A percentile compares a stretch with the other conserved stretches of the same genome.
These are phyloP conservation scores for Boletellus sp. DNA, from an alignment of 768 basidiomycete species.

Conservation along the genomic window DNA sequence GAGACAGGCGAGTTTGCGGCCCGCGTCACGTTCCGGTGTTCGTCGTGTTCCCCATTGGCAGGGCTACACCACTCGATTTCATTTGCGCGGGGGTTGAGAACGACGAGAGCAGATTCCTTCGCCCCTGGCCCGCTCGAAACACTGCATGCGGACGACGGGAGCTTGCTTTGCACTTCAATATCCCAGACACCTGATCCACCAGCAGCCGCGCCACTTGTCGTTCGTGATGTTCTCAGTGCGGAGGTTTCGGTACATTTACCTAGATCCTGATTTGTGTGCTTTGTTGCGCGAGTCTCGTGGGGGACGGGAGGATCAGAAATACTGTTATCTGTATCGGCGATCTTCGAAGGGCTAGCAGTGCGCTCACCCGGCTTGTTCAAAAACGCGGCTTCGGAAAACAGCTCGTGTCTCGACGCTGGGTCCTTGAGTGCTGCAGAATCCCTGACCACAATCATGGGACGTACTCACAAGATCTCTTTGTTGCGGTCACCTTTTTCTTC, in stretches of 20 bases:
- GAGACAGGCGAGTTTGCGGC: not conserved
- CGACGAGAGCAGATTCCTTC: slow-evolving; percentile 25
- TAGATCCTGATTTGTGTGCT: slow-evolving; percentile 1
- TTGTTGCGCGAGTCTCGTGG: slow-evolving; percentile 6
- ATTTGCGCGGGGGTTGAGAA: slow-evolving; percentile 33
- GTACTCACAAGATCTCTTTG: slow-evolving; percentile 15
- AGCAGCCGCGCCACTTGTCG: slow-evolving; percentile 2
- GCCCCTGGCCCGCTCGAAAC: slow-evolving; percentile 15
- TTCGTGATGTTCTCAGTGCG: not conserved
- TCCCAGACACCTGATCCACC: slow-evolving; percentile 51
- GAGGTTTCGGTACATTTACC: not conserved
- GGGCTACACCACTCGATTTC: slow-evolving; percentile 27
- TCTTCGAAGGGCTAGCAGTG: slow-evolving; percentile 4
- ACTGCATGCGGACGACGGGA: slow-evolving; percentile 20
- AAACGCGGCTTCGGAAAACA: slow-evolving; percentile 49
- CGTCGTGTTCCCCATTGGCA: slow-evolving; percentile 1
- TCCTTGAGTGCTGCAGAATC: not conserved
- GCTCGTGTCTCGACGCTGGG: slow-evolving; percentile 11
- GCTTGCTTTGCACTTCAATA: slow-evolving; percentile 42
- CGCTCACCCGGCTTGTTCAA: slow-evolving; percentile 31
- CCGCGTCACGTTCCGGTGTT: not conserved
- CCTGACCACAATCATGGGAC: not conserved
- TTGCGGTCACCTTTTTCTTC: slow-evolving; percentile 18
- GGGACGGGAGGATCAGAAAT: slow-evolving; percentile 13
- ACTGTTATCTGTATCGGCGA: slow-evolving; percentile 2